These are phyloP conservation scores for Claviceps humidiphila DNA, from an alignment of 2,329 filamentous ascomycete species.

Conservation along the genomic window DNA sequence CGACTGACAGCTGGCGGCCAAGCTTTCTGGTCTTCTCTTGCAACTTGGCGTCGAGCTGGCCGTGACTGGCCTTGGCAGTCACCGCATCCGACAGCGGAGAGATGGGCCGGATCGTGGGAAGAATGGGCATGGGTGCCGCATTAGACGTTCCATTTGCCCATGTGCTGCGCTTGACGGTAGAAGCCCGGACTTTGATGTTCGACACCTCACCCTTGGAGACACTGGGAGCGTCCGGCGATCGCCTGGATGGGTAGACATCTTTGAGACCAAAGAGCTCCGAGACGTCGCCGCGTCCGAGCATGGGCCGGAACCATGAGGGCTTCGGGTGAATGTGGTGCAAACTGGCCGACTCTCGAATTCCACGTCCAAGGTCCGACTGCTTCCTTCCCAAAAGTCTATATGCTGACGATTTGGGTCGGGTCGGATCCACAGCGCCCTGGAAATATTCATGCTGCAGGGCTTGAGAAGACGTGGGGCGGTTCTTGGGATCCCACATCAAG, in stretches of 20 bases:
- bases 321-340: slow-evolving; percentile 59
- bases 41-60: slow-evolving; percentile 33
- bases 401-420: slow-evolving; percentile 81
- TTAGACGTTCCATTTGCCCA: slow-evolving; percentile 78
- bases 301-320: slow-evolving; percentile 91
- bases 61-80: slow-evolving; percentile 71
- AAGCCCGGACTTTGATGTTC: slow-evolving; percentile 23
- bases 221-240: slow-evolving; percentile 28
- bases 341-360: slow-evolving; percentile 42
- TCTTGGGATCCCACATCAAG: slow-evolving; percentile 95
- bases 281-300: slow-evolving; percentile 68
- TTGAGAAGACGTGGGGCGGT: slow-evolving; percentile 79
- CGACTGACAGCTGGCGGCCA: slow-evolving; percentile 82
- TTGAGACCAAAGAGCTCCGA: slow-evolving; percentile 42
- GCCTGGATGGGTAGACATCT: slow-evolving; percentile 30
- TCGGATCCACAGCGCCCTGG: slow-evolving; percentile 75
- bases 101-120: slow-evolving; percentile 87
- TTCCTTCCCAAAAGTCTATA: slow-evolving; percentile 79
- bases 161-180: slow-evolving; percentile 69
- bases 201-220: slow-evolving; percentile 27
- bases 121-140: slow-evolving; percentile 83
- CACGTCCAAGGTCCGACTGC: slow-evolving; percentile 67
- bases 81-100: slow-evolving; percentile 93
- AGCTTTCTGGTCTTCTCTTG: slow-evolving; percentile 75
- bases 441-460: slow-evolving; percentile 96